These are phyloP conservation scores for Penicillium oxalicum DNA, from an alignment of 2,329 filamentous ascomycete genomes.

Conservation along the genomic window DNA sequence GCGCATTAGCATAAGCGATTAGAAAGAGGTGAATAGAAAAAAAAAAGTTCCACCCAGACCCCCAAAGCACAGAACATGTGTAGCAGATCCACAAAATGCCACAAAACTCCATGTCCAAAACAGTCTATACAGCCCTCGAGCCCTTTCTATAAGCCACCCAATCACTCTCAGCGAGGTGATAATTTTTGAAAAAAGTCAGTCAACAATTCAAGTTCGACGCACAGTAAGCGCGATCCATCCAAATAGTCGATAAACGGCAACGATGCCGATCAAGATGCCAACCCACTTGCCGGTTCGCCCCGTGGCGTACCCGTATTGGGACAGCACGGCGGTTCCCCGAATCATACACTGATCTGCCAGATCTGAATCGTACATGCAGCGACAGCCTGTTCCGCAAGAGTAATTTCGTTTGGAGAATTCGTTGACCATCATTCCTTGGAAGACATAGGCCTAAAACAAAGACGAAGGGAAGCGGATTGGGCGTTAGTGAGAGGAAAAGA, in stretches of 20 bases:
- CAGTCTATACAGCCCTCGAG: too few species aligned
- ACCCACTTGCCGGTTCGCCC: constrained; percentile 62
- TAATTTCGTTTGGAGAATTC: constrained; percentile 66
- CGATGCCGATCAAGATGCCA: constrained; percentile 72
- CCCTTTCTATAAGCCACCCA: not conserved
- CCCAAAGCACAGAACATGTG: too few species aligned
- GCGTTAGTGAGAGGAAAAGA: too few species aligned
- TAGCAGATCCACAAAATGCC: too few species aligned
- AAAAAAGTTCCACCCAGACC: too few species aligned
- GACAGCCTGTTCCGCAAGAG: constrained; percentile 53
- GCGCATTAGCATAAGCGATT: too few species aligned
- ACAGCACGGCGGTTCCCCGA: constrained; percentile 62
- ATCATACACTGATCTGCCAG: constrained; percentile 62
- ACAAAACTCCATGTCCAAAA: too few species aligned
- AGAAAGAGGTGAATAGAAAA: too few species aligned
- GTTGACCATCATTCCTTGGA: constrained; percentile 90
- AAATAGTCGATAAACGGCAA: constrained; percentile 64
- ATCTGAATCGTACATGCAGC: constrained; percentile 65
- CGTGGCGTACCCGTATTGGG: constrained; percentile 62
- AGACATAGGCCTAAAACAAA: constrained; percentile 58
- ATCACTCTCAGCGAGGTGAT: not conserved
- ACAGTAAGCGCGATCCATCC: constrained; percentile 55
- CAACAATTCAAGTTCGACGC: constrained; percentile 5
- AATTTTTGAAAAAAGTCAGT: too few species aligned
- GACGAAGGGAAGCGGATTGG: not conserved